Evolutionary conservation across 225 moss, liverwort and hornwort genomes (phyloP), one percentile per base, ranked within the genome.

Genomic region (Asterella californica): DNA sequence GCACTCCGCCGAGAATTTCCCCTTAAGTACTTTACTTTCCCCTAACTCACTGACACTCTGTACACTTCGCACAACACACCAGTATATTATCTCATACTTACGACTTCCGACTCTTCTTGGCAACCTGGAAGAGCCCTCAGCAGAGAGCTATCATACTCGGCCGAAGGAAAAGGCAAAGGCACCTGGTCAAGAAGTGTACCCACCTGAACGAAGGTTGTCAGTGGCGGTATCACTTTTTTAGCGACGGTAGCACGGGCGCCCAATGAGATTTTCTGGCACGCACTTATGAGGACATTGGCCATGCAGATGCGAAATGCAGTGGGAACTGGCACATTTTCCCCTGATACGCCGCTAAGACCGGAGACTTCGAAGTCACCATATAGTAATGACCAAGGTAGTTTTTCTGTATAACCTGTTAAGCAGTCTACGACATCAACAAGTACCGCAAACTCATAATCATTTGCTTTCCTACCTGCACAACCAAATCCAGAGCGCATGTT

Each of bases 261-360:
- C n/a, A 83, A 55, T 60, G 93, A 83, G 80, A 99, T 84, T 84
- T 99, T 99, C 79, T 95, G 93, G 53, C 89, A 90, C 88, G 85
- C 83, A 82, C 95, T 99, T 77, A 99, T 95, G 82, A 99, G 79
- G 70, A 90, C 93, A 80, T 99, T 99, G 45, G 95, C 99, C 95
- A 99, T 94, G 85, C 92, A 96, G 63, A 96, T 42, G 47, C 94
- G 96, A 64, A 91, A 92, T 61, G 87, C 83, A 65, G 85, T 85
- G 9, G 90, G 88, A 79, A 85, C 87, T 52, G 32, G 17, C 61
- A 15, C 11, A 29, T 6, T 59, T 14, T 60, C 53, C 7, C 33
- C 29, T 59, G 66, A 37, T 48, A 62, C 15, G 57, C 12, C 18
- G 12, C 55, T 32, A 30, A 36, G 22, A 49, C 33, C 78, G 42